Evolutionary conservation across 1,139 yeast species (phyloP), one percentile per base, ranked within the genome.

Genomic region (Hansenula sp.): DNA sequence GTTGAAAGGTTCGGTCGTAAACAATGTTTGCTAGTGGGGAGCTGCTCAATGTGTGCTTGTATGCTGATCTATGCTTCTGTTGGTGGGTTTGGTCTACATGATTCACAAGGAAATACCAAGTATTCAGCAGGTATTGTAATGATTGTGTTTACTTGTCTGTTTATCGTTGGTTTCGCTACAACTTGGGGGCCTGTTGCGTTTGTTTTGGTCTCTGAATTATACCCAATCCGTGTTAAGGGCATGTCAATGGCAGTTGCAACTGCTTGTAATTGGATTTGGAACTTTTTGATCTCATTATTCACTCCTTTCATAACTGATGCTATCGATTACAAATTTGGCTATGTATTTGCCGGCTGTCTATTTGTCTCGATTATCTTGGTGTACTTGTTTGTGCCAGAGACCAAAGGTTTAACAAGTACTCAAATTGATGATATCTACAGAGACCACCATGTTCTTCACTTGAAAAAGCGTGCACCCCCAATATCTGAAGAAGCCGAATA

Each of bases 341-440:
- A 68, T 51, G 73, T 77, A 9, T 78, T 78, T 58, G 63, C 74
- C 48, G 68, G 68, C 35, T 72, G 54, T 57, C 65, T 75, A 48
- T 47, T 71, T 32, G 56, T 65, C 46, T 67, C 78, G 16, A 48
- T 68, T 43, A 52, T 66, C 41, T 74, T 74, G 48, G 72, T 72
- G 38, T 77, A 69, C 63, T 72, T 78, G 55, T 67, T 72, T 47
- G 80, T 81, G 43, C 79, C 76, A 44, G 88, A 81, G 62, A 81
- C 88, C 39, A 78, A 78, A 64, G 85, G 85, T 41, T 67, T 79
- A 45, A 66, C 79, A 12, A 68, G 81, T 59, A 87, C 81, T 61
- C 82, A 80, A 51, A 79, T 80, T 51, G 84, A 79, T 60, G 76
- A 28, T 5, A 10, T 35, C 4, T 35, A 25, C 12, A 30, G 21